A percentile compares a stretch with the other conserved stretches of the same genome.
Conservation (phyloP, 164 flowering plant species). For the Magnolia kwangsiensis region DNA sequence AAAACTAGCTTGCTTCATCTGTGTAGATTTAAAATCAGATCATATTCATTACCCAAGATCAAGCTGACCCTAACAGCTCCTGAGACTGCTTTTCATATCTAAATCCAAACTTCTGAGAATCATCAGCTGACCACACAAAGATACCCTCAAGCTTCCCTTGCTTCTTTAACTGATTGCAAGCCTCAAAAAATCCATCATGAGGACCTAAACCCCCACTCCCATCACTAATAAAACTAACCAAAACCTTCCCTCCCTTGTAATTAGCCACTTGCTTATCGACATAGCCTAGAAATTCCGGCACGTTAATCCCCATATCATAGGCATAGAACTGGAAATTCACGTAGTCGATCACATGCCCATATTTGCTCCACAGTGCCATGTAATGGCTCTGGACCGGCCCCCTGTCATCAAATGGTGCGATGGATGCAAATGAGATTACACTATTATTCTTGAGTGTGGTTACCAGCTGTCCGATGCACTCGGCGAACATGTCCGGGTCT, state of each 20-base stretch:
- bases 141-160: constrained; percentile 39
- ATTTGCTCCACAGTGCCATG: constrained; percentile 39
- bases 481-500: constrained; percentile 35
- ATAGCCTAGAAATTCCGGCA: constrained; percentile 37
- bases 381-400: constrained; percentile 40
- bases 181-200: constrained; percentile 40
- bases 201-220: constrained; percentile 43
- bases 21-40: too few relatives aligned
- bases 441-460: constrained; percentile 27
- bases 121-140: constrained; percentile 62
- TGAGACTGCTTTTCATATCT: constrained; percentile 45
- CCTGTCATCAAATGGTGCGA: constrained; percentile 46
- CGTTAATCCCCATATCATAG: constrained; percentile 38
- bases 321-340: constrained; percentile 63
- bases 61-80: constrained; percentile 24
- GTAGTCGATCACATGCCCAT: constrained; percentile 42
- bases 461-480: constrained; percentile 46
- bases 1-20: too few relatives aligned
- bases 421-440: constrained; percentile 45
- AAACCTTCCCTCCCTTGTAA: constrained; percentile 39
- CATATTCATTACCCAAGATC: too few relatives aligned
- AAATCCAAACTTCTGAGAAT: constrained; percentile 35
- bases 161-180: constrained; percentile 38
- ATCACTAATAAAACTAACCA: constrained; percentile 39
- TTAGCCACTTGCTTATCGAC: constrained; percentile 32